Percentiles rank a stretch among this genome's conserved stretches.
Evolutionary conservation across 306 rosid species (phyloP).

Genomic region (Elaeagnus macrophylla): DNA sequence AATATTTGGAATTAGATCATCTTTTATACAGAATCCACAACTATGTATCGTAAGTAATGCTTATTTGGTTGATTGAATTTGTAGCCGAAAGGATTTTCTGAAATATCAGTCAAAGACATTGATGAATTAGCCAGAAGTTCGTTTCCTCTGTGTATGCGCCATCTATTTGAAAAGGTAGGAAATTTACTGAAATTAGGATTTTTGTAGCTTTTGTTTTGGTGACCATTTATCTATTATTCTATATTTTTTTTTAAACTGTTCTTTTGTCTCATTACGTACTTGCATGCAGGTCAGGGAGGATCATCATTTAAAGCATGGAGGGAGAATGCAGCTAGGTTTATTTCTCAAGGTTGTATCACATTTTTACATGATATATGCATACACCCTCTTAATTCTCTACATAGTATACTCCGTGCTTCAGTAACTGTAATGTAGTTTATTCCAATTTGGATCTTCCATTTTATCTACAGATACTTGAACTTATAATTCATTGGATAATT

Average conservation of each 20-base stretch:
- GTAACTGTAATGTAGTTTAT: too few relatives aligned
- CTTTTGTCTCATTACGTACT: constrained; percentile 17
- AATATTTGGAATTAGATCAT: constrained; percentile 10
- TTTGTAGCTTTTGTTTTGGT: constrained; percentile 14
- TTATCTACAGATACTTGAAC: too few relatives aligned
- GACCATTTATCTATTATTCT: neutral
- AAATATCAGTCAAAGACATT: constrained; percentile 67
- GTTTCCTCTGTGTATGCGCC: constrained; percentile 93
- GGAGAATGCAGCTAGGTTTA: constrained; percentile 95
- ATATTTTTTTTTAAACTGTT: neutral
- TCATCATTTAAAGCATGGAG: constrained; percentile 98
- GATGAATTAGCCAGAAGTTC: constrained; percentile 77
- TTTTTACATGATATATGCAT: constrained; percentile 3
- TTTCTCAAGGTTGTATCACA: constrained; percentile 71
- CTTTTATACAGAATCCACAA: constrained; percentile 4
- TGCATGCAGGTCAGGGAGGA: constrained; percentile 78
- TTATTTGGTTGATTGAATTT: constrained; percentile 22
- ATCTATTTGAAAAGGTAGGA: constrained; percentile 81
- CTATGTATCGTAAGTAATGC: constrained; percentile 11
- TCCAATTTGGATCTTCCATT: too few relatives aligned
- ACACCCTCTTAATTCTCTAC: too few relatives aligned
- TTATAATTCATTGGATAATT: too few relatives aligned
- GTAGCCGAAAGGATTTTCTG: constrained; percentile 66
- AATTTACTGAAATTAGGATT: constrained; percentile 10
- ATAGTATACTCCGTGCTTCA: too few relatives aligned